These are phyloP conservation scores for Mycena vulgaris DNA, from an alignment of 768 basidiomycete genomes.

Conservation along the genomic window DNA sequence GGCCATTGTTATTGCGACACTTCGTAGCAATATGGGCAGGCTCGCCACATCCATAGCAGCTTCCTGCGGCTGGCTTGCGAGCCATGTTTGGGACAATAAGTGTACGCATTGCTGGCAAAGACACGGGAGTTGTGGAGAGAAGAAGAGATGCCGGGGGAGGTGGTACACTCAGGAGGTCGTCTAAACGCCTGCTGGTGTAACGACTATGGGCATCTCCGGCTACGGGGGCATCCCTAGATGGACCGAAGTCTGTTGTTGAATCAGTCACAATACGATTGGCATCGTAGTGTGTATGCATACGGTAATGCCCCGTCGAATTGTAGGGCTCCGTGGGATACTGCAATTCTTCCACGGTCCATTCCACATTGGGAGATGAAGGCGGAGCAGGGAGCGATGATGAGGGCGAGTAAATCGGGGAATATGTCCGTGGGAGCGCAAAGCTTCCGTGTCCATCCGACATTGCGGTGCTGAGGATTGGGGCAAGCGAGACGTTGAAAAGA, in stretches of 20 bases:
- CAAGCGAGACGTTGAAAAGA: conserved; percentile 6
- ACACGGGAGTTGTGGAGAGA: no score
- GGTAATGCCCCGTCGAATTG: not conserved
- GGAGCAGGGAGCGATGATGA: not conserved
- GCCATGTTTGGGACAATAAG: no score
- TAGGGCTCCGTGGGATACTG: not conserved
- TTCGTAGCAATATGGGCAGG: not conserved
- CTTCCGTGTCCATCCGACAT: conserved; percentile 4
- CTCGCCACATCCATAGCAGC: not conserved
- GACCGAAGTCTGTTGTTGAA: no score
- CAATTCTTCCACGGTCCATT: not conserved
- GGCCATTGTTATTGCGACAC: not conserved
- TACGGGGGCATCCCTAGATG: no score
- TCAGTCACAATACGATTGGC: no score
- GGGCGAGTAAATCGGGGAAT: not conserved
- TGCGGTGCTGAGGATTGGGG: not conserved
- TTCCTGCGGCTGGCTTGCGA: not conserved
- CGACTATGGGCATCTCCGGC: no score
- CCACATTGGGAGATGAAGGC: not conserved
- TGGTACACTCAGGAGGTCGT: no score
- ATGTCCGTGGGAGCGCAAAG: not conserved
- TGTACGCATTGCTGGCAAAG: no score
- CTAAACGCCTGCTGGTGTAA: no score
- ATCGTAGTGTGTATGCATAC: no score
- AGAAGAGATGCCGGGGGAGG: no score